Conservation (phyloP, 2,329 filamentous ascomycete species). For the Rachicladosporium sp. region DNA sequence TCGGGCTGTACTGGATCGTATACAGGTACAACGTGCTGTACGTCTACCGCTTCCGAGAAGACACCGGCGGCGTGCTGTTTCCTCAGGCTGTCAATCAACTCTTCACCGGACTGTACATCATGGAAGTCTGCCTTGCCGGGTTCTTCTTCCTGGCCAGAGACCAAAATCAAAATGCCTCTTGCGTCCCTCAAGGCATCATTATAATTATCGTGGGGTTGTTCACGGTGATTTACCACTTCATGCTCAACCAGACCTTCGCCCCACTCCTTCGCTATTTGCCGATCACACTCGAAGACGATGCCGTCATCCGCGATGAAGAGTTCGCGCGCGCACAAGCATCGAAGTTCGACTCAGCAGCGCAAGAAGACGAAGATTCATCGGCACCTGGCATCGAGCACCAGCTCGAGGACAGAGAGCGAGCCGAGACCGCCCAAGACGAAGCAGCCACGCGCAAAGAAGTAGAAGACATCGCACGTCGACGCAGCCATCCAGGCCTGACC, state of each 20-base stretch:
- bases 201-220: constrained; percentile 67
- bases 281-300: constrained; percentile 91
- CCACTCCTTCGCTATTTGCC: constrained; percentile 82
- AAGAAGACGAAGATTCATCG: constrained; percentile 23
- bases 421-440: constrained; percentile 22
- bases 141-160: constrained; percentile 53
- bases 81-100: constrained; percentile 89
- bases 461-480: background rate
- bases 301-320: constrained; percentile 76
- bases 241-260: constrained; percentile 71
- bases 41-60: constrained; percentile 74
- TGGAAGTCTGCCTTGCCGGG: constrained; percentile 82
- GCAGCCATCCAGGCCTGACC: too few species aligned
- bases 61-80: constrained; percentile 86
- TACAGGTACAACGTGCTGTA: constrained; percentile 94
- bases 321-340: constrained; percentile 58
- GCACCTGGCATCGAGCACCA: constrained; percentile 28
- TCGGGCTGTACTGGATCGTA: constrained; percentile 80
- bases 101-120: constrained; percentile 87
- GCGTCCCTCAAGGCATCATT: constrained; percentile 60
- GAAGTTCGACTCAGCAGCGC: constrained; percentile 15
- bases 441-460: constrained; percentile 33
- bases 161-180: constrained; percentile 35
- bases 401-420: constrained; percentile 28
- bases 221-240: constrained; percentile 64